phyloP scores from a whole-genome alignment of 2,329 filamentous ascomycete species.

The Alternaria novae-zelandiae region DNA sequence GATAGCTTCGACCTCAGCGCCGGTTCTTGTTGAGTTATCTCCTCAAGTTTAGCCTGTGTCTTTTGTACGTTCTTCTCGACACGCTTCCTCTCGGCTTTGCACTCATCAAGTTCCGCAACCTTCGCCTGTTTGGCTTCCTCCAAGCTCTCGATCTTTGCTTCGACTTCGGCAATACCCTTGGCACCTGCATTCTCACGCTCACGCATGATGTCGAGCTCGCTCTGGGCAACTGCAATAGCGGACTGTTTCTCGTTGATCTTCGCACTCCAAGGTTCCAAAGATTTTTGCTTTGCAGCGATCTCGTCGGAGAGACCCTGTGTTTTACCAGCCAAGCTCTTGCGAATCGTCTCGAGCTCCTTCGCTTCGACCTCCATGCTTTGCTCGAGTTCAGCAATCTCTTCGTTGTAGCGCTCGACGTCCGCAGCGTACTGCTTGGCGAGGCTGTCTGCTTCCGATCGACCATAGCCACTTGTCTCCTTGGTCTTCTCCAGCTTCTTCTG shows the following conservation, averaged over 20 bases:
- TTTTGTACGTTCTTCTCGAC: constrained; percentile 77
- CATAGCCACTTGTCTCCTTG: constrained; percentile 76
- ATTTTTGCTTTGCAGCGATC: constrained; percentile 90
- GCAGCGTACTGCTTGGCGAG: constrained; percentile 77
- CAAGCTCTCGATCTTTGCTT: constrained; percentile 77
- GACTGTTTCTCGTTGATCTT: constrained; percentile 98
- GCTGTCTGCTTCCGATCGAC: constrained; percentile 75
- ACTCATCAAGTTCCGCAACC: constrained; percentile 74
- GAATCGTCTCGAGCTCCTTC: constrained; percentile 79
- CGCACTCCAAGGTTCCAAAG: constrained; percentile 93
- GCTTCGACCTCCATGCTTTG: constrained; percentile 79
- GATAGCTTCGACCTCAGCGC: constrained; percentile 84
- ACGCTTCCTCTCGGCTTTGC: constrained; percentile 72
- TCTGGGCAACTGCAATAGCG: constrained; percentile 90
- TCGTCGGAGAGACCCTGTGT: constrained; percentile 93
- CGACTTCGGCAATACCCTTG: constrained; percentile 80
- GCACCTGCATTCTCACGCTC: constrained; percentile 90
- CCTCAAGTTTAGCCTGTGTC: constrained; percentile 73
- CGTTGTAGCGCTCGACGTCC: constrained; percentile 77
- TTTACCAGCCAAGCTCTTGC: constrained; percentile 90
- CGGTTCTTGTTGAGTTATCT: constrained; percentile 78
- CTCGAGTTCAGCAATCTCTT: constrained; percentile 80
- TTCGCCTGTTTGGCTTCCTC: constrained; percentile 75
- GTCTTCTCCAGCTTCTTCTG: constrained; percentile 94
- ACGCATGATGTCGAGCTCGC: constrained; percentile 87